Conservation (phyloP, 371 early-diverging fungal species). For the Mortierella sp. region DNA sequence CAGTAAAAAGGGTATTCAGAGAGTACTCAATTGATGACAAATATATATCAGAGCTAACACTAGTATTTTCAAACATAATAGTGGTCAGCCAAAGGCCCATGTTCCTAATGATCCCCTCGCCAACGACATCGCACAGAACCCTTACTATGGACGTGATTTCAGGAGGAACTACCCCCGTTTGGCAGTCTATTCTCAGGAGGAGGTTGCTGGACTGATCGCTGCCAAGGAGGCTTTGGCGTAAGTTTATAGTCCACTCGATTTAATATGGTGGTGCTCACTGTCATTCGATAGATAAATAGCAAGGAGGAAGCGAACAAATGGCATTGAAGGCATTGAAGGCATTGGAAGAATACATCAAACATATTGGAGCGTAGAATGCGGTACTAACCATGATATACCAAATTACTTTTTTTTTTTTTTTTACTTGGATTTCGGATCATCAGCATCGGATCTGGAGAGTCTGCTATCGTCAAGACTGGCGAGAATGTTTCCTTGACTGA, state of each 20-base stretch:
- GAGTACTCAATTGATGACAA: too few relatives aligned
- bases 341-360: background rate
- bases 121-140: constrained; percentile 82
- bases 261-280: too few relatives aligned
- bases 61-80: constrained; percentile 3
- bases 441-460: constrained; percentile 55
- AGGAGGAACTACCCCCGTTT: constrained; percentile 92
- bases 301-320: too few relatives aligned
- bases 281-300: too few relatives aligned
- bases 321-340: background rate
- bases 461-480: constrained; percentile 45
- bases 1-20: too few relatives aligned
- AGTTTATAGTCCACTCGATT: background rate
- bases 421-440: background rate
- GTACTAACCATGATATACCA: background rate
- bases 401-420: background rate
- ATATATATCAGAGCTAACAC: background rate
- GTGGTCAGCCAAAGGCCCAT: constrained; percentile 67
- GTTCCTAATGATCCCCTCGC: constrained; percentile 67
- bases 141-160: constrained; percentile 91
- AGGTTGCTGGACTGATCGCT: constrained; percentile 76
- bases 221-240: constrained; percentile 53
- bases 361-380: background rate
- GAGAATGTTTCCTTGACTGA: constrained; percentile 55
- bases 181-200: constrained; percentile 84